These are phyloP conservation scores for Candida montana DNA, from an alignment of 805 yeast species.

Conservation along the genomic window DNA sequence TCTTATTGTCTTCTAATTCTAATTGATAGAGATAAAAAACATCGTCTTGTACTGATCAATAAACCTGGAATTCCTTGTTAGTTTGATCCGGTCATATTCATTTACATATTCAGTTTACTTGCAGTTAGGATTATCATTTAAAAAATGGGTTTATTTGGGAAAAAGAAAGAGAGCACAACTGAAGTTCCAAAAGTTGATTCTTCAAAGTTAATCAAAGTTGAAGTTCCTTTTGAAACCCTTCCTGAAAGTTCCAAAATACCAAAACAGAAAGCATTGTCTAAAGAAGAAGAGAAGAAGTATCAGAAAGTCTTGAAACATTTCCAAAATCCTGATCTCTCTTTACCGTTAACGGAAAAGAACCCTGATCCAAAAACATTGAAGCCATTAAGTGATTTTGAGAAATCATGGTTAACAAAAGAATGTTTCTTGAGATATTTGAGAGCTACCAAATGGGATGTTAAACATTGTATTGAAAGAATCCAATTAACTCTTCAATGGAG, in stretches of 20 bases:
- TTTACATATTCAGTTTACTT: too few relatives aligned
- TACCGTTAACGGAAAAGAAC: constrained; percentile 32
- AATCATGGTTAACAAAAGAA: constrained; percentile 90
- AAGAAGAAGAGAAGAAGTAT: constrained; percentile 57
- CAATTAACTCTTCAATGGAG: constrained; percentile 86
- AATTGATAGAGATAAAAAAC: too few relatives aligned
- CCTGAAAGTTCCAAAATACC: constrained; percentile 42
- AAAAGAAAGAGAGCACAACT: constrained; percentile 19
- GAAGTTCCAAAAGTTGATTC: constrained; percentile 22
- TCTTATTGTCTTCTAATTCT: too few relatives aligned
- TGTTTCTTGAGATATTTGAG: constrained; percentile 85
- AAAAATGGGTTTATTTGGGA: constrained; percentile 24
- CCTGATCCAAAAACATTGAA: constrained; percentile 26
- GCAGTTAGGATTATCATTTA: too few relatives aligned
- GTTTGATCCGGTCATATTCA: too few relatives aligned
- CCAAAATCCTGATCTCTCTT: constrained; percentile 30
- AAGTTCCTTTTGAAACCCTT: constrained; percentile 52
- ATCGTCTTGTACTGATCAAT: too few relatives aligned
- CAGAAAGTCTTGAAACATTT: constrained; percentile 59
- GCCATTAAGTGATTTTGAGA: constrained; percentile 56
- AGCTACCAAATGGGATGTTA: constrained; percentile 85
- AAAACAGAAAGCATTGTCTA: constrained; percentile 38
- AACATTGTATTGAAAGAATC: constrained; percentile 68
- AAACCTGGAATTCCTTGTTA: too few relatives aligned
- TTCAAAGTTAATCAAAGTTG: constrained; percentile 25